Evolutionary conservation across 805 yeast genomes (phyloP).

Genomic region (Saccharomycopsis javanensis): DNA sequence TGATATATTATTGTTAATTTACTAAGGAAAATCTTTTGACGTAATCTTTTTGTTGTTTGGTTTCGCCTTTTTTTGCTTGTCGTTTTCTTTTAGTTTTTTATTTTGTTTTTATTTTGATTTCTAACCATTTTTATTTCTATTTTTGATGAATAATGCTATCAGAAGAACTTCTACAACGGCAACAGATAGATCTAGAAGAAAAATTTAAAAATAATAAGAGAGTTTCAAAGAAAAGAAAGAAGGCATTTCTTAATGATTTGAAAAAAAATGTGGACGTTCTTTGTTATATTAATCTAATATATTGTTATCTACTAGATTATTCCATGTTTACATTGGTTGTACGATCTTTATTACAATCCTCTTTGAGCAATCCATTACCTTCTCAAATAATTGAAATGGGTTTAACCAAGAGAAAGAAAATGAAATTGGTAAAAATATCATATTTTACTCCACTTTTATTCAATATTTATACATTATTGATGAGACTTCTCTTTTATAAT

Average conservation of each 20-base stretch:
- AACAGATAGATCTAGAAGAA: not conserved
- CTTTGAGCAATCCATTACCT: conserved; percentile 35
- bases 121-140: no score
- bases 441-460: conserved; percentile 23
- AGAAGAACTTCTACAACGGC: not conserved
- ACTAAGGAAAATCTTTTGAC: no score
- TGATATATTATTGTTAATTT: no score
- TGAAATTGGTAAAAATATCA: conserved; percentile 26
- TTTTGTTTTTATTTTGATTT: no score
- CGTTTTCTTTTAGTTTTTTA: no score
- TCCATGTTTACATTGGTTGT: conserved; percentile 20
- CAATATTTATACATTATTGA: conserved; percentile 25
- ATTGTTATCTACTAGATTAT: conserved; percentile 23
- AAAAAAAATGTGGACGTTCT: not conserved
- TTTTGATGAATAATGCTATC: not conserved
- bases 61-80: no score
- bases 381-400: conserved; percentile 21
- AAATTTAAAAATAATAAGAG: not conserved
- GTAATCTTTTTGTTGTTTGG: no score
- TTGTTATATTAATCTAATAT: not conserved
- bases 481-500: conserved; percentile 30
- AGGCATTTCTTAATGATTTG: not conserved
- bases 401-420: conserved; percentile 21
- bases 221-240: not conserved
- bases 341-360: conserved; percentile 31